Conservation (phyloP, 2,329 filamentous ascomycete genomes). For the Aureobasidium sp. region DNA sequence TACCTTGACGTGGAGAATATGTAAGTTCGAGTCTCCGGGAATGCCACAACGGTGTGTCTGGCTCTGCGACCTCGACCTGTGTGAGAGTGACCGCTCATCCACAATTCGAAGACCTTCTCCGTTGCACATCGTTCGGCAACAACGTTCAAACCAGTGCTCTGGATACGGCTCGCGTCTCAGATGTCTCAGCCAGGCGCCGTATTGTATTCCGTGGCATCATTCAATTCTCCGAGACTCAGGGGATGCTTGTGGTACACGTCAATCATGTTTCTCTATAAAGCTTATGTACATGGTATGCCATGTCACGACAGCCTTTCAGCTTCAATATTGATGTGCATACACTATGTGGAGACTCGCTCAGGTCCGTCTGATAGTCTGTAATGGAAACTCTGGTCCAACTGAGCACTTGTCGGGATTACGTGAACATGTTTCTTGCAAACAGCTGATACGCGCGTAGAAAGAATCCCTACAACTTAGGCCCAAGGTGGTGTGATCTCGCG, state of each 20-base stretch:
- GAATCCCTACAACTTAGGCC: background rate
- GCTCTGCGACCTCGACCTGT: slow-evolving; percentile 2
- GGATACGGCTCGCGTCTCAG: slow-evolving; percentile 2
- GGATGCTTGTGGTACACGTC: background rate
- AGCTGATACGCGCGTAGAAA: background rate
- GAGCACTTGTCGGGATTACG: background rate
- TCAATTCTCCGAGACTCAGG: slow-evolving; percentile 2
- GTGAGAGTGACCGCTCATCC: background rate
- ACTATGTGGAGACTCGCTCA: slow-evolving; percentile 4
- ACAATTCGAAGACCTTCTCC: background rate
- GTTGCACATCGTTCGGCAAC: slow-evolving; percentile 4
- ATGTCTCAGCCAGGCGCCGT: slow-evolving; percentile 7
- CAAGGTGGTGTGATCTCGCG: background rate
- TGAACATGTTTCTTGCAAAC: background rate
- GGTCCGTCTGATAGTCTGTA: background rate
- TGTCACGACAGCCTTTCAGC: background rate
- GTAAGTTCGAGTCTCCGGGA: background rate
- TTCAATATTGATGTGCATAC: slow-evolving; percentile 1
- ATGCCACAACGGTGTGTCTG: slow-evolving; percentile 1
- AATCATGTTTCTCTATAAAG: background rate
- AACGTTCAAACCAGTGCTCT: background rate
- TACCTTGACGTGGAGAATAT: background rate
- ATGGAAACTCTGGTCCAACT: background rate
- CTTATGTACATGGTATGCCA: slow-evolving; percentile 5
- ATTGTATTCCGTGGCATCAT: background rate